Evolutionary conservation across 2,329 filamentous ascomycete species (phyloP), one percentile per base, ranked within the genome.

Genomic region (Fusarium sp.): DNA sequence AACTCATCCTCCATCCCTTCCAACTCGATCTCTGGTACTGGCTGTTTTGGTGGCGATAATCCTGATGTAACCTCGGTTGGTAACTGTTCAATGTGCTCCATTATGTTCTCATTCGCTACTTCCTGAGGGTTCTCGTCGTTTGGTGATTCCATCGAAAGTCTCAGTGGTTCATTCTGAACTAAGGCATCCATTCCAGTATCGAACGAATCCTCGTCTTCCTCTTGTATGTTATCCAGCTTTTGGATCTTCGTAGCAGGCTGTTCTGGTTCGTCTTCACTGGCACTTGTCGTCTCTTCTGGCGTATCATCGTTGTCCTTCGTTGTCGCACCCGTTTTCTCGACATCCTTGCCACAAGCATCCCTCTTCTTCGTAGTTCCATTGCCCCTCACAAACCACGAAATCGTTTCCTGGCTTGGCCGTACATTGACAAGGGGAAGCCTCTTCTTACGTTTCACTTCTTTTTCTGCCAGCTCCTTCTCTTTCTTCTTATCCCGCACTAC

Each of bases 361-460:
- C 75, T 75, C 69, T 79, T 79, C 53, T 68, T 78, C 2, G 59
- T 57, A 4, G 68, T 67, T 2, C 75, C 75, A n/a, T 78, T 75
- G 0, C 79, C 77, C 35, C 79, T 76, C 9, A 86, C 76, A 58
- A 89, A 89, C 35, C 81, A 74, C 19, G 85, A 79, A 64, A 90
- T 87, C 0, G 83, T 86, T 41, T 83, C 83, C 73, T 89, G 87
- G 33, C 87, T 89, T 0, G 87, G 83, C 35, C 83, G 80, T 6
- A 87, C 84, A 14, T 79, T 80, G n/a, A 86, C 80, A 6, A 88
- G 76, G 15, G 87, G 87, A 59, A 87, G 57, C 0, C 87, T 84
- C 54, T 80, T 83, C 64, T 79, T 83, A 70, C 78, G 84, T 76
- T 83, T 86, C 51, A 79, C 82, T n/a, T 84, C 82, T 44, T 77